A percentile compares a stretch with the other conserved stretches of the same genome.
Evolutionary conservation across 148 eudicot genomes (phyloP).

Genomic region (Mesembryanthemum crystallinum): DNA sequence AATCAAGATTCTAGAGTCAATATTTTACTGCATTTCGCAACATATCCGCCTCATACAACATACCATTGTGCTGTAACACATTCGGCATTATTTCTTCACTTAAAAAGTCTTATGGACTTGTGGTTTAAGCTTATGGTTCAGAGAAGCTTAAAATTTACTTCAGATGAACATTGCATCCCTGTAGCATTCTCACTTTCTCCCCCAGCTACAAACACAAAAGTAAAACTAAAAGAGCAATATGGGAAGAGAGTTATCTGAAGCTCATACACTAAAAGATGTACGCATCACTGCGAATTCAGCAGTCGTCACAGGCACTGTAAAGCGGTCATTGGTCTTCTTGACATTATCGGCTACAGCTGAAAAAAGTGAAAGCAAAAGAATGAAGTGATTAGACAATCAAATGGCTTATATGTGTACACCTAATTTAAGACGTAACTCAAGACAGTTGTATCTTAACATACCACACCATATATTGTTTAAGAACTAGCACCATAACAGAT

Average conservation of each 20-base stretch:
- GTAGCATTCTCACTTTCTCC: not conserved
- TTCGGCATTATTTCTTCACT: not conserved
- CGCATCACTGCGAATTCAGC: constrained; percentile 94
- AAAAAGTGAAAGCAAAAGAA: constrained; percentile 12
- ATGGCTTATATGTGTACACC: not conserved
- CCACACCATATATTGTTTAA: no score
- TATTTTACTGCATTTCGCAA: constrained; percentile 1
- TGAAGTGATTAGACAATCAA: not conserved
- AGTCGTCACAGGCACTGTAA: constrained; percentile 63
- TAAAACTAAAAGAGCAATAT: not conserved
- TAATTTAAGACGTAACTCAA: not conserved
- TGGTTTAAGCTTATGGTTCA: no score
- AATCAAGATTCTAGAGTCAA: not conserved
- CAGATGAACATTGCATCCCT: not conserved
- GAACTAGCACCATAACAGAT: no score
- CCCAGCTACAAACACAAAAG: not conserved
- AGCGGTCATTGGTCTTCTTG: constrained; percentile 60
- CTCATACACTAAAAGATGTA: constrained; percentile 76
- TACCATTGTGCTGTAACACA: not conserved
- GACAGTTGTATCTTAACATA: not conserved
- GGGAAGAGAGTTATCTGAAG: constrained; percentile 8
- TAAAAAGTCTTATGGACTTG: no score
- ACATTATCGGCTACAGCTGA: constrained; percentile 68
- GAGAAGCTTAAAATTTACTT: not conserved
- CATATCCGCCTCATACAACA: not conserved